A percentile compares a stretch with the other conserved stretches of the same genome.
Evolutionary conservation across 2,329 filamentous ascomycete species (phyloP).

Genomic region (Pseudogymnoascus sp.): DNA sequence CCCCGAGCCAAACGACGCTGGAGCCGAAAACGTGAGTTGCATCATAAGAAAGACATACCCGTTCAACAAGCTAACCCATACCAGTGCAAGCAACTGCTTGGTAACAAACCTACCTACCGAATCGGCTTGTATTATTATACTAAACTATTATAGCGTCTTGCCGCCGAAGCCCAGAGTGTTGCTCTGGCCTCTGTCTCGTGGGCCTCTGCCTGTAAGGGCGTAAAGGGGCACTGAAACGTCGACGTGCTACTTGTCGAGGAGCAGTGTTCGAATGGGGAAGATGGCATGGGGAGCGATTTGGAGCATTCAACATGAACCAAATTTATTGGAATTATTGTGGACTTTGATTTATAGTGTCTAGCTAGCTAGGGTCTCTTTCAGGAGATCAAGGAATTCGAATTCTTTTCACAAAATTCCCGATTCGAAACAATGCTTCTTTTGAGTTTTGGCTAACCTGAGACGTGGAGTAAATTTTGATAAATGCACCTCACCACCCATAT

Average conservation of each 20-base stretch:
- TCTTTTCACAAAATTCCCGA: neutral
- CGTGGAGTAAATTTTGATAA: neutral
- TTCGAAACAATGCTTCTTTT: neutral
- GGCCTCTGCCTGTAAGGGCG: neutral
- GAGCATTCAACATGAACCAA: neutral
- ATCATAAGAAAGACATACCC: no score
- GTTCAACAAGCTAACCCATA: neutral
- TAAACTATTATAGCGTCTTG: neutral
- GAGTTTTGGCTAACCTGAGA: neutral
- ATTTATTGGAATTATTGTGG: neutral
- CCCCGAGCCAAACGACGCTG: constrained; percentile 41
- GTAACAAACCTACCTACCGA: neutral
- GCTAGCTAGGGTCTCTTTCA: neutral
- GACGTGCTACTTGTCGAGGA: neutral
- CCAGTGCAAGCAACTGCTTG: neutral
- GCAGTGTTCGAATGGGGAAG: neutral
- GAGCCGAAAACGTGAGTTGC: constrained; percentile 35
- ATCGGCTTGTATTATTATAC: neutral
- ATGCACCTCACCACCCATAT: neutral
- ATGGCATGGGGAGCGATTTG: neutral
- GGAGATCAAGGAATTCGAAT: neutral
- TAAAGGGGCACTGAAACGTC: neutral
- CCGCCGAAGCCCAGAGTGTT: neutral
- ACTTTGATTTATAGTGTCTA: neutral
- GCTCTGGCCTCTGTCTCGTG: neutral